Percentiles rank a stretch among this genome's conserved stretches.
Conservation (phyloP, 495 filamentous ascomycete species). For the Penicillium parvum region DNA sequence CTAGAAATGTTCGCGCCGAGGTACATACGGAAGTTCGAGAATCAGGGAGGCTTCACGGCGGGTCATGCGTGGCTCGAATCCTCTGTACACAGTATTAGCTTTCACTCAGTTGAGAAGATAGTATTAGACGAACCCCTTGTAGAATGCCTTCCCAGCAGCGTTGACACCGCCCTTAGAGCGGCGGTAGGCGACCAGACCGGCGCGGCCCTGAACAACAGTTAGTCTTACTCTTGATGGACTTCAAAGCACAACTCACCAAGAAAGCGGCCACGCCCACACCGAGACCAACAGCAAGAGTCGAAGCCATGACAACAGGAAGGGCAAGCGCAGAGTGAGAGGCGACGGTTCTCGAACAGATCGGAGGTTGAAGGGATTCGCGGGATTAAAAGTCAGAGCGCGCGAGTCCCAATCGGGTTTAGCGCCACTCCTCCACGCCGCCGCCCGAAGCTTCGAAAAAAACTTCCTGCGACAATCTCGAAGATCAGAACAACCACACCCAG, state of each 20-base stretch:
- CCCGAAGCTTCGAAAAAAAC: conserved; percentile 30
- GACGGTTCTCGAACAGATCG: not conserved
- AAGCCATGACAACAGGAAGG: conserved; percentile 54
- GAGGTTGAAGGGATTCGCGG: conserved; percentile 7
- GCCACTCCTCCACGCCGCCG: conserved; percentile 26
- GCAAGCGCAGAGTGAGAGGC: conserved; percentile 1
- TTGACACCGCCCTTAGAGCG: conserved; percentile 72
- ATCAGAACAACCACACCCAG: conserved; percentile 22
- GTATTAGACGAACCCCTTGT: conserved; percentile 63
- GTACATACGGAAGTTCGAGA: conserved; percentile 75
- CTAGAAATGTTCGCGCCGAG: not conserved
- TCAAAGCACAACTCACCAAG: conserved; percentile 50
- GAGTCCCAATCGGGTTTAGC: conserved; percentile 25
- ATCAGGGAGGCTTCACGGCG: conserved; percentile 87
- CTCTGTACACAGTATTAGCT: conserved; percentile 36
- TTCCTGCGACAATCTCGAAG: conserved; percentile 21
- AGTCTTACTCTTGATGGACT: conserved; percentile 4
- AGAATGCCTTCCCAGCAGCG: conserved; percentile 82
- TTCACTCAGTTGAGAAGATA: not conserved
- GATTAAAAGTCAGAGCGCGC: conserved; percentile 33
- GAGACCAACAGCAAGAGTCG: conserved; percentile 68
- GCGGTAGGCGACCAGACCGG: conserved; percentile 82
- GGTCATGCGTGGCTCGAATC: conserved; percentile 93
- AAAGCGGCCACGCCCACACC: conserved; percentile 78
- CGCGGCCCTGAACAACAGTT: conserved; percentile 63